Evolutionary conservation across 2,329 filamentous ascomycete genomes (phyloP).

Genomic region (Onygenales sp.): DNA sequence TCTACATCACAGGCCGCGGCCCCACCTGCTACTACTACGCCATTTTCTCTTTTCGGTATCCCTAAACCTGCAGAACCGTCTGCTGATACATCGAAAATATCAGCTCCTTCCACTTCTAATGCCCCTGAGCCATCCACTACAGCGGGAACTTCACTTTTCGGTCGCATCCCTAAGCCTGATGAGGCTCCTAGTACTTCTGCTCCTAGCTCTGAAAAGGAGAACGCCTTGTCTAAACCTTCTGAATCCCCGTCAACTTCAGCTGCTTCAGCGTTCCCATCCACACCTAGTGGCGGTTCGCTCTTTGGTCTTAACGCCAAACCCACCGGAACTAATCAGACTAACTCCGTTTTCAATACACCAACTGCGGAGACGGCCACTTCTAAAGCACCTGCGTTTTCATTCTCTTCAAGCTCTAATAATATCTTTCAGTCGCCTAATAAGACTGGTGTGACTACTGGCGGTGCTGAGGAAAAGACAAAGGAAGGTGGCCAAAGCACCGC

Average conservation of each 20-base stretch:
- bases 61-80: constrained; percentile 1
- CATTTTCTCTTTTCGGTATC: background rate
- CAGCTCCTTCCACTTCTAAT: background rate
- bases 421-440: background rate
- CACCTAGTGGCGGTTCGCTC: background rate
- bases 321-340: background rate
- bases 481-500: background rate
- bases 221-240: background rate
- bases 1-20: background rate
- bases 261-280: background rate
- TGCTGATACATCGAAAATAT: background rate
- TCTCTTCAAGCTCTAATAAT: background rate
- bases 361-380: constrained; percentile 3
- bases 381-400: background rate
- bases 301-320: constrained; percentile 1
- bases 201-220: background rate
- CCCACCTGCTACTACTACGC: background rate
- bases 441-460: background rate
- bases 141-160: constrained; percentile 5
- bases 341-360: constrained; percentile 1
- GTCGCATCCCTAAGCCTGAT: constrained; percentile 2
- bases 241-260: background rate
- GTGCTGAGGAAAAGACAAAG: background rate
- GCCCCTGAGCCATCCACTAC: background rate
- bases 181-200: background rate